Evolutionary conservation across 371 early-diverging fungal species (phyloP), one percentile per base, ranked within the genome.

Genomic region (Batkoa obscura): DNA sequence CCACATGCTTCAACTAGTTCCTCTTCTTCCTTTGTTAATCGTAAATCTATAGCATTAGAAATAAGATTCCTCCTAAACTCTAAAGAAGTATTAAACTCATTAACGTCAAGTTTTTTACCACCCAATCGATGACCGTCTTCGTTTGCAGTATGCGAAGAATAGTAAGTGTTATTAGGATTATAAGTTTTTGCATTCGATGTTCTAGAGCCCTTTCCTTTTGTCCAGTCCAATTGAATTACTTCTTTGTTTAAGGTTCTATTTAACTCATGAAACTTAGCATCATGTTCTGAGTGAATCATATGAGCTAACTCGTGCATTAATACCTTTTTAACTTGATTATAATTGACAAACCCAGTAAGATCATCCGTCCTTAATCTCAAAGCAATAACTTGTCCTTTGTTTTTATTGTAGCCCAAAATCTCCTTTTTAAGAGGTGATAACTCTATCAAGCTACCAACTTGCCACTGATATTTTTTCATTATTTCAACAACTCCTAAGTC

Each of bases 271-370:
- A 93, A 93, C 32, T 77, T 69, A 12, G 78, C 78, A 60, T 87
- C 86, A 50, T 93, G 94, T 6, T 79, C 87, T 12, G 70, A 59
- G 72, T 79, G 81, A n/a, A 85, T 81, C 67, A 81, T 88, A 57
- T 94, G 94, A 0, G 89, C 75, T 6, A 94, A 74, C 65, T 94
- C 94, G 60, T 94, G 94, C 56, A 91, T 62, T 34, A 94, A 62
- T 13, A 89, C 90, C 53, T 75, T 76, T 36, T 83, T 71, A 1
- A 94, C 66, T 0, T 72, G 67, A 47, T 71, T 69, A 59, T 86
- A 94, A 57, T 79, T 76, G 33, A 92, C 68, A 61, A 94, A 94
- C 2, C 92, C 92, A n/a, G 77, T 76, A 51, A 90, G 64, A 60
- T 82, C 84, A 63, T 89, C 81, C 0, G 92, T 89, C 36, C 92